These are phyloP conservation scores for Maudiozyma turicensis DNA, from an alignment of 805 yeast species.

Conservation along the genomic window DNA sequence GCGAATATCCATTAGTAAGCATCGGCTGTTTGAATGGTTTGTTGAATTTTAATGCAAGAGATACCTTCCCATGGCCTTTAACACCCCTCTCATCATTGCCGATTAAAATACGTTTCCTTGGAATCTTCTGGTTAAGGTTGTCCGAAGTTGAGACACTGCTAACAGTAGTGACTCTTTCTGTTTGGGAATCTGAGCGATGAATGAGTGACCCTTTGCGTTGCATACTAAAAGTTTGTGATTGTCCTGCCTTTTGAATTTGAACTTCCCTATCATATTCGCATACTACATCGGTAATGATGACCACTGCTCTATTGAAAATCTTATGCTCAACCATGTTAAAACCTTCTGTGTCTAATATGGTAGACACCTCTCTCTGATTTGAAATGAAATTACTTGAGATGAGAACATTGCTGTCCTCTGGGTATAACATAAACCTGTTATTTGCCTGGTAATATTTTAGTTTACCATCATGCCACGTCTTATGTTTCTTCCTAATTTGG, in stretches of 20 bases:
- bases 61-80: not conserved
- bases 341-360: constrained; percentile 13
- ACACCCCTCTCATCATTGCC: not conserved
- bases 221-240: not conserved
- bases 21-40: constrained; percentile 24
- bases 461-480: constrained; percentile 29
- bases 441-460: constrained; percentile 16
- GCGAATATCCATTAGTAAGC: too few relatives aligned
- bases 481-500: constrained; percentile 26
- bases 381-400: constrained; percentile 20
- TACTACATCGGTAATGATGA: constrained; percentile 13
- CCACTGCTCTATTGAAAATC: constrained; percentile 20
- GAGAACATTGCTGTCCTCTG: constrained; percentile 17
- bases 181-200: not conserved
- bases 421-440: constrained; percentile 17
- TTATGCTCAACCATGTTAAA: constrained; percentile 22
- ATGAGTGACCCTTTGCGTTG: not conserved
- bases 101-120: not conserved
- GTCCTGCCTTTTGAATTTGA: constrained; percentile 1
- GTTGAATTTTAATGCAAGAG: constrained; percentile 21
- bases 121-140: not conserved
- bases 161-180: not conserved
- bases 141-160: not conserved
- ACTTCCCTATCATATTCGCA: constrained; percentile 15
- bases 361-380: constrained; percentile 14